Conservation (phyloP, 108 stramenopile species). For the Fragilaria crotonensis region DNA sequence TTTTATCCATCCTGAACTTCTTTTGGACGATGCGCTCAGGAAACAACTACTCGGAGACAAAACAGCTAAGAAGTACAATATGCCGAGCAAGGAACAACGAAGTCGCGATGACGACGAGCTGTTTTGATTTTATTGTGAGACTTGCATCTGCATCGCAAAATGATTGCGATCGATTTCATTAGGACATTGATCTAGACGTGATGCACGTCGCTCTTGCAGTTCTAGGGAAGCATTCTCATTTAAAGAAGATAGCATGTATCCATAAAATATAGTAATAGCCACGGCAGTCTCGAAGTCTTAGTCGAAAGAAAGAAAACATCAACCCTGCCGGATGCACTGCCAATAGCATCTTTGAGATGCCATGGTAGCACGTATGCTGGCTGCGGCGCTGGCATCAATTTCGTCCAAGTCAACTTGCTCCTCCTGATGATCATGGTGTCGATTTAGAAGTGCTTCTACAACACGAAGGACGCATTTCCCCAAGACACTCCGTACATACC, state of each 20-base stretch:
- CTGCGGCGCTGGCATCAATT: conserved; percentile 23
- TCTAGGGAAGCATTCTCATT: too few relatives aligned
- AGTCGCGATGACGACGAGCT: conserved; percentile 40
- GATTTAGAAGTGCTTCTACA: conserved; percentile 22
- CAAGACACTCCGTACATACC: conserved; percentile 42
- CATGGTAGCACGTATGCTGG: conserved; percentile 41
- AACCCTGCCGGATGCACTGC: conserved; percentile 24
- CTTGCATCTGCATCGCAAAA: too few relatives aligned
- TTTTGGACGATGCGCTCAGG: conserved; percentile 40
- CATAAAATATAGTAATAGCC: too few relatives aligned
- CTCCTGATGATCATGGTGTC: conserved; percentile 14
- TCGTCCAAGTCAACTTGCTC: conserved; percentile 22
- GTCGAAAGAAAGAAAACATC: too few relatives aligned
- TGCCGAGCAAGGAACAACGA: conserved; percentile 14
- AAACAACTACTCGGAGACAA: conserved; percentile 37
- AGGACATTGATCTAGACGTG: too few relatives aligned
- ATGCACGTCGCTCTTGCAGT: too few relatives aligned
- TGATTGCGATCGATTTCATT: too few relatives aligned
- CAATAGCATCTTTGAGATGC: conserved; percentile 29
- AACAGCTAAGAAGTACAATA: not conserved
- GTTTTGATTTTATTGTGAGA: conserved; percentile 14
- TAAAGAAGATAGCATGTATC: too few relatives aligned
- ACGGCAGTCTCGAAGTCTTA: too few relatives aligned
- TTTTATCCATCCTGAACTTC: conserved; percentile 73
- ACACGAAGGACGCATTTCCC: conserved; percentile 35